Percentiles rank a stretch among this genome's conserved stretches.
Conservation (phyloP, 2,329 filamentous ascomycete genomes). For the Fusarium goolgardi region DNA sequence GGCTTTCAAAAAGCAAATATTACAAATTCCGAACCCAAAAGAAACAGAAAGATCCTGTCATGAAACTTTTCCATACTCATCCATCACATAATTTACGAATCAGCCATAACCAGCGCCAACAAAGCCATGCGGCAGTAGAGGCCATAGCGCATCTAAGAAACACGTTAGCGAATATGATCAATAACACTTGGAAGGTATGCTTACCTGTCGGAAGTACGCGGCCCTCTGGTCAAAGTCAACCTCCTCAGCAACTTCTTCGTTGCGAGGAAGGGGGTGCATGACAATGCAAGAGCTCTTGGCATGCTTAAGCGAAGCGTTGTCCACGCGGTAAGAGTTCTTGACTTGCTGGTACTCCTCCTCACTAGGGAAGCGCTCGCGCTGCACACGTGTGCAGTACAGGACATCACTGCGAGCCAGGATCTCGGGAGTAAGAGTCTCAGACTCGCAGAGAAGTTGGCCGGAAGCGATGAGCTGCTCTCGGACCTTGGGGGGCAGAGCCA, state of each 20-base stretch:
- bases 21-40: constrained; percentile 29
- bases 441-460: constrained; percentile 81
- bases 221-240: constrained; percentile 97
- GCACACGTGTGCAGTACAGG: constrained; percentile 95
- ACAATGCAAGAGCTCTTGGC: constrained; percentile 95
- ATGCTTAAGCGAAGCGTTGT: constrained; percentile 88
- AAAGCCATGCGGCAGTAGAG: constrained; percentile 98
- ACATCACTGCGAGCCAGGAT: constrained; percentile 90
- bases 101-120: constrained; percentile 86
- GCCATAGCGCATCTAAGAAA: constrained; percentile 89
- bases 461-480: constrained; percentile 76
- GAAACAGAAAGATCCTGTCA: constrained; percentile 22
- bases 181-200: constrained; percentile 46
- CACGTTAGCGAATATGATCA: constrained; percentile 30
- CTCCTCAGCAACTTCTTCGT: constrained; percentile 93
- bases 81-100: constrained; percentile 43
- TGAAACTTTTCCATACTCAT: constrained; percentile 37
- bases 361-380: constrained; percentile 94
- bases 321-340: constrained; percentile 88
- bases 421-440: constrained; percentile 83
- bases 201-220: constrained; percentile 98
- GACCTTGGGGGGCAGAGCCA: constrained; percentile 81
- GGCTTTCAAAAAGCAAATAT: constrained; percentile 41
- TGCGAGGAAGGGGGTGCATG: constrained; percentile 94
- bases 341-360: constrained; percentile 84